Evolutionary conservation across 345 rosid genomes (phyloP).

Genomic region (Eutrema japonicum): DNA sequence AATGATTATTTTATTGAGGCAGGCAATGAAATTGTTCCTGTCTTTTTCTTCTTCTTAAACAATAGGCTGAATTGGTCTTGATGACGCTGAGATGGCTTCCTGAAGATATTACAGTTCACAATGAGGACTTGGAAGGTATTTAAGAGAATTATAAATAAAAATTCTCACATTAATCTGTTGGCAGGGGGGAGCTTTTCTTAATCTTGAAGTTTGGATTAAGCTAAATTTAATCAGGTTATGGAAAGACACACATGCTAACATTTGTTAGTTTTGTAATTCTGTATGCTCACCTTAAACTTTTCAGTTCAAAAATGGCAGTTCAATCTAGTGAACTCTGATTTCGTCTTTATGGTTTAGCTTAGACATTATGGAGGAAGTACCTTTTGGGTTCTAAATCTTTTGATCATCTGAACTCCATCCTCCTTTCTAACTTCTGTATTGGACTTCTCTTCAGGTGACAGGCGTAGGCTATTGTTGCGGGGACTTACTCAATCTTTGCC

Average conservation of each 20-base stretch:
- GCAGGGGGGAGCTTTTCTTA: not conserved
- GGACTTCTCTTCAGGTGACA: constrained; percentile 64
- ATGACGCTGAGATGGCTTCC: constrained; percentile 97
- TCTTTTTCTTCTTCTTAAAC: constrained; percentile 22
- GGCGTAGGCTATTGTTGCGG: constrained; percentile 74
- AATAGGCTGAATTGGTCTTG: constrained; percentile 78
- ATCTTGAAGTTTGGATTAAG: constrained; percentile 9
- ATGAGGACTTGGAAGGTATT: constrained; percentile 95
- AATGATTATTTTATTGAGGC: constrained; percentile 23
- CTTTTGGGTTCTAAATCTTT: constrained; percentile 5
- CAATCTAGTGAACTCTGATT: not conserved
- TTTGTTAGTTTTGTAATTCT: not conserved
- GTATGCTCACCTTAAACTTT: not conserved
- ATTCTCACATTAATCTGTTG: constrained; percentile 8
- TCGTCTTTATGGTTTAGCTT: not conserved
- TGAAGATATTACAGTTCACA: constrained; percentile 94
- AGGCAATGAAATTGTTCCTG: constrained; percentile 12
- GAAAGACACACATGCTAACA: constrained; percentile 9
- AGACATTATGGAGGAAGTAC: not conserved
- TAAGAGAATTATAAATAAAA: not conserved
- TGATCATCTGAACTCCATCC: not conserved
- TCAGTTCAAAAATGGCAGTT: constrained; percentile 9
- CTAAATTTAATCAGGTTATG: not conserved
- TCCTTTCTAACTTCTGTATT: constrained; percentile 24
- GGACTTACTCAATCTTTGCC: constrained; percentile 84